A percentile compares a stretch with the other conserved stretches of the same genome.
These are phyloP conservation scores for Sporobolomyces pararoseus DNA, from an alignment of 768 basidiomycete species.

Conservation along the genomic window DNA sequence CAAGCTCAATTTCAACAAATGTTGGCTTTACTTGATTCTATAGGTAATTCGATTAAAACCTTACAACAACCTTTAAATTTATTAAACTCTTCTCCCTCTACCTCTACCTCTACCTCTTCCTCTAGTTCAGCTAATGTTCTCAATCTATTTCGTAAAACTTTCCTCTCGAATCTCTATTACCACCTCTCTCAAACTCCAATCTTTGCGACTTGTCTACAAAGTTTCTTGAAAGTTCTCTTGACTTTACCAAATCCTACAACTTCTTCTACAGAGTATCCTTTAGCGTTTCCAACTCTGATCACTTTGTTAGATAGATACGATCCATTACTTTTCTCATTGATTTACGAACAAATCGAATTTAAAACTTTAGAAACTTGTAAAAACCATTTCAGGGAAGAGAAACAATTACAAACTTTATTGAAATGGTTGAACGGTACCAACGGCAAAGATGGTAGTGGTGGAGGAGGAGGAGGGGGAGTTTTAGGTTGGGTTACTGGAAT, in stretches of 20 bases:
- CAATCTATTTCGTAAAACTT: conserved; percentile 22
- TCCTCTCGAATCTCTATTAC: conserved; percentile 33
- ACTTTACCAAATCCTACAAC: conserved; percentile 50
- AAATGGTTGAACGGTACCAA: conserved; percentile 69
- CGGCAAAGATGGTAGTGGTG: too few relatives aligned
- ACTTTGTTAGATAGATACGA: conserved; percentile 80
- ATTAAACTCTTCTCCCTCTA: neutral
- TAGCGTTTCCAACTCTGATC: conserved; percentile 55
- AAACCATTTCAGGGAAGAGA: conserved; percentile 61
- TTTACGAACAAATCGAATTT: conserved; percentile 77
- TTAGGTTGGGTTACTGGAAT: conserved; percentile 37
- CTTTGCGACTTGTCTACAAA: conserved; percentile 22
- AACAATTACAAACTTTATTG: conserved; percentile 61
- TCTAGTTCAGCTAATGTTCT: neutral
- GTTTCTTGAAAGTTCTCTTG: neutral
- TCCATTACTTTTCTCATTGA: conserved; percentile 72
- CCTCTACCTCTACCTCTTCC: neutral
- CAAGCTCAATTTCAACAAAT: too few relatives aligned
- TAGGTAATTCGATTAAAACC: too few relatives aligned
- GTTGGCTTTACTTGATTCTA: too few relatives aligned
- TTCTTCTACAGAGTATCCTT: conserved; percentile 51
- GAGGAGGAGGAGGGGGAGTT: conserved; percentile 38
- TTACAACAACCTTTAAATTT: too few relatives aligned
- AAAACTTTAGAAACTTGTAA: conserved; percentile 65
- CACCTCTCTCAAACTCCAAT: conserved; percentile 23